Conservation (phyloP, 169 alveolate genomes). For the Theileria sp. region DNA sequence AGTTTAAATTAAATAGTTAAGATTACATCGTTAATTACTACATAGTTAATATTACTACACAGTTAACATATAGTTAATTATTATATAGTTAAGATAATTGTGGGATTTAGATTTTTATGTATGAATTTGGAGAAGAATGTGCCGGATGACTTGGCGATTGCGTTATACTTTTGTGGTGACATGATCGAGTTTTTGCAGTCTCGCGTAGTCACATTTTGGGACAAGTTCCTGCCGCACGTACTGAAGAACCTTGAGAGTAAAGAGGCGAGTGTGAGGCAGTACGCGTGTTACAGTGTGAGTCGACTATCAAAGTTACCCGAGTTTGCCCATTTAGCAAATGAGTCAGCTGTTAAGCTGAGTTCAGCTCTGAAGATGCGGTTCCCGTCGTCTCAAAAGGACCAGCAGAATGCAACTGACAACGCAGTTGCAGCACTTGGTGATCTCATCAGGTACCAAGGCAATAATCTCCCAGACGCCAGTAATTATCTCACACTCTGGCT, state of each 20-base stretch:
- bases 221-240: conserved; percentile 67
- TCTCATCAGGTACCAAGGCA: conserved; percentile 72
- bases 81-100: no score
- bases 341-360: conserved; percentile 63
- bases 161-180: conserved; percentile 81
- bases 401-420: conserved; percentile 82
- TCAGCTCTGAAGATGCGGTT: conserved; percentile 41
- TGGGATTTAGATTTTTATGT: conserved; percentile 4
- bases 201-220: conserved; percentile 72
- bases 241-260: conserved; percentile 66
- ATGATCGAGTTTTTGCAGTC: conserved; percentile 74
- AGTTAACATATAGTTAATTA: no score
- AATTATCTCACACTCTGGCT: conserved; percentile 73
- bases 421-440: conserved; percentile 86
- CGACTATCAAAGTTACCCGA: conserved; percentile 73
- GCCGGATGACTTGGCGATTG: conserved; percentile 78
- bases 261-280: conserved; percentile 77
- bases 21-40: no score
- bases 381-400: conserved; percentile 48
- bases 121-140: conserved; percentile 50
- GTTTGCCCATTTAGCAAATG: conserved; percentile 68
- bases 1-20: no score
- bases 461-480: conserved; percentile 62
- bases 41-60: no score
- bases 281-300: conserved; percentile 81